Conservation (phyloP, 352 stramenopile genomes). For the Plasmopara viticola region DNA sequence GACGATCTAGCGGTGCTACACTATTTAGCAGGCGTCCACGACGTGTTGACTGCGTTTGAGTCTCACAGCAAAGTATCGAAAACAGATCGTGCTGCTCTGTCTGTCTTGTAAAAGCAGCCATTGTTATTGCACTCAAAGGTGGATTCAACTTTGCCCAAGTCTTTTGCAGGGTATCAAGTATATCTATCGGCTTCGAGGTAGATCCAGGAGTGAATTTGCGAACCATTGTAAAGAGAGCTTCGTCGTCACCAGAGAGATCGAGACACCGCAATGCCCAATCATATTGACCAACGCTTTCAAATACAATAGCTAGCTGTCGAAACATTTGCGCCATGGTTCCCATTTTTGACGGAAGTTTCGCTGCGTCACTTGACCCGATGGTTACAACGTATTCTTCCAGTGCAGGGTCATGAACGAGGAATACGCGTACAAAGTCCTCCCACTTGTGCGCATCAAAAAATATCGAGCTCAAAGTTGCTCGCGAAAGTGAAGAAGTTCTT, state of each 20-base stretch:
- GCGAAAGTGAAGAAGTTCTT: constrained; percentile 34
- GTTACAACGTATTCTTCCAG: constrained; percentile 67
- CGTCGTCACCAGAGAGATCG: constrained; percentile 65
- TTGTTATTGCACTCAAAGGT: constrained; percentile 37
- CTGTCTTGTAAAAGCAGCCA: constrained; percentile 18
- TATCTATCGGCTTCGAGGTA: constrained; percentile 7
- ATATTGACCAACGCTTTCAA: constrained; percentile 47
- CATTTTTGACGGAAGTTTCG: constrained; percentile 61
- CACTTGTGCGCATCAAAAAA: constrained; percentile 49
- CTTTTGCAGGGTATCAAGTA: constrained; percentile 41
- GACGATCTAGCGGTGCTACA: constrained; percentile 42
- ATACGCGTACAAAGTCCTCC: constrained; percentile 47
- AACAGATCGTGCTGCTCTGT: constrained; percentile 44
- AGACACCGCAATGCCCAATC: constrained; percentile 55
- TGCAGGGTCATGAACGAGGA: constrained; percentile 40
- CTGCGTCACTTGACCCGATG: constrained; percentile 31
- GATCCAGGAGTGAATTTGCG: constrained; percentile 16
- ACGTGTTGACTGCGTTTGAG: constrained; percentile 45
- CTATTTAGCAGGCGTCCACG: constrained; percentile 56
- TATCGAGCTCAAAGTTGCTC: constrained; percentile 37
- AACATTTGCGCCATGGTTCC: constrained; percentile 32
- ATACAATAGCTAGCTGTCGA: constrained; percentile 32
- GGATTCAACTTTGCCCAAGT: constrained; percentile 51
- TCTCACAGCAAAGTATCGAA: constrained; percentile 59
- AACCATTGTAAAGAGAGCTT: constrained; percentile 48